A percentile compares a stretch with the other conserved stretches of the same genome.
Evolutionary conservation across 1,139 yeast species (phyloP).

Genomic region (Lodderomyces margitis): DNA sequence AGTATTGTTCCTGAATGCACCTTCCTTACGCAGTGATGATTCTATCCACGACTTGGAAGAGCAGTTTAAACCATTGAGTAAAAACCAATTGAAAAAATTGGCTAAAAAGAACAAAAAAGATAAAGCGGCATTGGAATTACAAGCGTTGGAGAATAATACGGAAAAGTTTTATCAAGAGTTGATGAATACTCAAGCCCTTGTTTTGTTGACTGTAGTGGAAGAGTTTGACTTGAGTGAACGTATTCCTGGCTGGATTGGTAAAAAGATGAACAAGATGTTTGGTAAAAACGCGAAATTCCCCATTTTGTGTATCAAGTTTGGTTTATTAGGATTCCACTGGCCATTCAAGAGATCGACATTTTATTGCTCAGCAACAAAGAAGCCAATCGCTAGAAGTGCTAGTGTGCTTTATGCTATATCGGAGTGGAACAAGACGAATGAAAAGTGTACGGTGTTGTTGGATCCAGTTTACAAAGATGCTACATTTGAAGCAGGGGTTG

Average conservation of each 20-base stretch:
- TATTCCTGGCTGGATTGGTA: conserved; percentile 29
- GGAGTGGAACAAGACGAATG: conserved; percentile 29
- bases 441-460: conserved; percentile 33
- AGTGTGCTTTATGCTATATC: conserved; percentile 38
- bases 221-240: conserved; percentile 36
- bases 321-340: conserved; percentile 46
- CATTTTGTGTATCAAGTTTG: conserved; percentile 35
- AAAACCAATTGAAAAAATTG: conserved; percentile 34
- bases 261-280: conserved; percentile 20
- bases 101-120: conserved; percentile 24
- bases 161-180: conserved; percentile 31
- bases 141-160: conserved; percentile 15
- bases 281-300: conserved; percentile 31
- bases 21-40: conserved; percentile 8
- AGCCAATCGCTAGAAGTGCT: conserved; percentile 42
- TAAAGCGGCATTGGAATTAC: conserved; percentile 14
- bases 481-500: conserved; percentile 30
- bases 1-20: conserved; percentile 21
- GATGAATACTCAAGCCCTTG: conserved; percentile 41
- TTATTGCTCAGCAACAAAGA: conserved; percentile 34
- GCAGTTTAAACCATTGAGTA: conserved; percentile 27
- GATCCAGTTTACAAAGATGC: conserved; percentile 39
- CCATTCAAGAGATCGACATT: conserved; percentile 44
- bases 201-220: conserved; percentile 34
- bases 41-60: conserved; percentile 15